Evolutionary conservation across 1,284 basidiomycete genomes (phyloP).

Genomic region (Apiotrichum montevideense): DNA sequence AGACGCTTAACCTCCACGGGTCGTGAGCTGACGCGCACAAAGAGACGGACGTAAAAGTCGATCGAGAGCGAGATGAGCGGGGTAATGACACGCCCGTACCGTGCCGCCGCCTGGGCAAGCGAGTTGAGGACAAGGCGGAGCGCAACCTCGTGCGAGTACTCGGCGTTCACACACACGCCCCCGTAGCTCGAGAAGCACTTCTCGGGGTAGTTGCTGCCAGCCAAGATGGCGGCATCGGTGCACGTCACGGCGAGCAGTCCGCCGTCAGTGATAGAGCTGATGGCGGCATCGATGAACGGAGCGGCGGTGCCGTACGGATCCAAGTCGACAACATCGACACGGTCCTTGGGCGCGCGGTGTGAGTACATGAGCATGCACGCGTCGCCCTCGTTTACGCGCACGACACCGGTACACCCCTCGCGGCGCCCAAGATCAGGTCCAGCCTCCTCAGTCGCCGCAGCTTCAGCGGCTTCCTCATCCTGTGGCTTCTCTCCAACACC

Average conservation of each 20-base stretch:
- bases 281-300: constrained; percentile 93
- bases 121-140: constrained; percentile 82
- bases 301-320: constrained; percentile 97
- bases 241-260: constrained; percentile 95
- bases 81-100: constrained; percentile 87
- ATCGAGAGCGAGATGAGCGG: constrained; percentile 91
- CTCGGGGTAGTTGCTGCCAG: constrained; percentile 90
- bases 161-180: constrained; percentile 81
- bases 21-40: constrained; percentile 69
- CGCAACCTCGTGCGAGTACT: constrained; percentile 90
- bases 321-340: constrained; percentile 90
- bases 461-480: constrained; percentile 24
- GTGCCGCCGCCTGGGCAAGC: constrained; percentile 75
- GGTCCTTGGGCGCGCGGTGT: constrained; percentile 63
- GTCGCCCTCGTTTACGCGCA: constrained; percentile 81
- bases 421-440: constrained; percentile 32
- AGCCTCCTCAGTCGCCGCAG: constrained; percentile 11
- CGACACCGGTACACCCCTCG: constrained; percentile 52
- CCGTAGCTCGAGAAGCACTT: constrained; percentile 97
- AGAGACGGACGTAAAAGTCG: constrained; percentile 94
- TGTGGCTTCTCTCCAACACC: constrained; percentile 59
- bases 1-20: constrained; percentile 83
- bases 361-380: constrained; percentile 91
- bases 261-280: constrained; percentile 83
- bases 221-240: constrained; percentile 89